These are phyloP conservation scores for Scedosporium dehoogii DNA, from an alignment of 2,329 filamentous ascomycete species.

Conservation along the genomic window DNA sequence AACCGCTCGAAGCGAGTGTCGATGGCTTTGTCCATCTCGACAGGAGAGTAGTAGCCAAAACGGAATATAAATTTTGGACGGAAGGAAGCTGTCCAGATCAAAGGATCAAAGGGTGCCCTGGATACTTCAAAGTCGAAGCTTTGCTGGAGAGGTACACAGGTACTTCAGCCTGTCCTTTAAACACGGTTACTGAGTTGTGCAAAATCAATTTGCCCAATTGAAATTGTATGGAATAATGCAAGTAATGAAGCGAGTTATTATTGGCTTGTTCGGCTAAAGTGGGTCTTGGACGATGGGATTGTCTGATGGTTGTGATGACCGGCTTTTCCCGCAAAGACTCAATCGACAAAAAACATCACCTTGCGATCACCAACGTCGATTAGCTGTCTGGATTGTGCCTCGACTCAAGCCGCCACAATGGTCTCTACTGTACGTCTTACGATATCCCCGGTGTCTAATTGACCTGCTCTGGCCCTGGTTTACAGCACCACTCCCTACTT, in stretches of 20 bases:
- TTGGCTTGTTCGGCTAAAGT: not conserved
- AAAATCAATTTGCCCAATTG: not conserved
- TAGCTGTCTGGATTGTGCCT: conserved; percentile 17
- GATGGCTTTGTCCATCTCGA: conserved; percentile 50
- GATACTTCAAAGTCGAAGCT: too few species aligned
- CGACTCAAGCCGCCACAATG: conserved; percentile 26
- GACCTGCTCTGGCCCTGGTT: not conserved
- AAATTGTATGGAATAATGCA: not conserved
- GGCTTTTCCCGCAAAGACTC: conserved; percentile 8
- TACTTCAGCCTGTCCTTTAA: too few species aligned
- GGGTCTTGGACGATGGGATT: not conserved
- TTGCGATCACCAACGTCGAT: conserved; percentile 25
- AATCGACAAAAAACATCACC: conserved; percentile 8
- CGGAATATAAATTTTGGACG: not conserved
- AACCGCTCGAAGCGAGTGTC: conserved; percentile 55
- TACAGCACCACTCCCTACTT: not conserved
- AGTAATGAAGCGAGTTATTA: conserved; percentile 10
- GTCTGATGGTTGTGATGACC: not conserved
- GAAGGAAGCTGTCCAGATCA: too few species aligned
- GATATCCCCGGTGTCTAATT: conserved; percentile 6
- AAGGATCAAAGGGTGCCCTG: too few species aligned
- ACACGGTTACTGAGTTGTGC: not conserved
- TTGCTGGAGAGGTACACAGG: too few species aligned
- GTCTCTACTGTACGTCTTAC: conserved; percentile 26
- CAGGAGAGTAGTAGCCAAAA: not conserved